Base-by-base conservation (phyloP, 371 early-diverging fungal species). In the Nosema muscidifuracis region DNA sequence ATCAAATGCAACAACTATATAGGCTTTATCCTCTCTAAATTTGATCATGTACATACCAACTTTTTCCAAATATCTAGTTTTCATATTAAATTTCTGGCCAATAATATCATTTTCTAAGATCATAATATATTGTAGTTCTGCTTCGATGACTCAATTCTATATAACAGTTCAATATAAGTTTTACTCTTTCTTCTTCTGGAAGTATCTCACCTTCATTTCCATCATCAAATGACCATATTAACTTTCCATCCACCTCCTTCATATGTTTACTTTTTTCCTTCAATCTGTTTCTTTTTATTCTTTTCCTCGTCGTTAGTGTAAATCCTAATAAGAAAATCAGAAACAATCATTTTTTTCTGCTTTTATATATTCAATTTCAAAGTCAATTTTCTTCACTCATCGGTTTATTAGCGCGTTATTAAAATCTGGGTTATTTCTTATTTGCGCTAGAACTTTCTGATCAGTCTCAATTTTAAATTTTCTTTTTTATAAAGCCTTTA, bases 401-500 rank as follows among this genome's bases (percentile, higher is more conserved):
- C 76, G 72, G 3, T 65, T 44, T 44, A 77, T 31, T 65, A 67
- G 61, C 3, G 3, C 10, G 10, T 55, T 56, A 47, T 40, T 26
- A 42, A 66, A 66, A 7, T 40, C 20, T 30, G n/a, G 33, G 44
- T 74, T 79, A 26, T 69, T 62, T 77, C 36, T 53, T 3, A 76
- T 36, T 13, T 58, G 1, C 28, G 1, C 40, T 68, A 77, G 12
- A 18, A 77, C 73, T 70, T 70, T 73, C 36, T 79, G 77, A 50
- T 79, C 79, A 3, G 77, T 77, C 24, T 33, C 53, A 16, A 79
- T 2, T 51, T 22, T 55, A 65, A 77, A 79, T 51, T 42, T 65
- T 36, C 58, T 67, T 50, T 70, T 74, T 65, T n/a, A 58, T 47
- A 79, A 44, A n/a, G n/a, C n/a, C n/a, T n/a, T n/a, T n/a, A n/a